Percentiles rank a stretch among this genome's conserved stretches.
Evolutionary conservation across 2,329 filamentous ascomycete species (phyloP).

Genomic region (Furcasterigmium sp.): DNA sequence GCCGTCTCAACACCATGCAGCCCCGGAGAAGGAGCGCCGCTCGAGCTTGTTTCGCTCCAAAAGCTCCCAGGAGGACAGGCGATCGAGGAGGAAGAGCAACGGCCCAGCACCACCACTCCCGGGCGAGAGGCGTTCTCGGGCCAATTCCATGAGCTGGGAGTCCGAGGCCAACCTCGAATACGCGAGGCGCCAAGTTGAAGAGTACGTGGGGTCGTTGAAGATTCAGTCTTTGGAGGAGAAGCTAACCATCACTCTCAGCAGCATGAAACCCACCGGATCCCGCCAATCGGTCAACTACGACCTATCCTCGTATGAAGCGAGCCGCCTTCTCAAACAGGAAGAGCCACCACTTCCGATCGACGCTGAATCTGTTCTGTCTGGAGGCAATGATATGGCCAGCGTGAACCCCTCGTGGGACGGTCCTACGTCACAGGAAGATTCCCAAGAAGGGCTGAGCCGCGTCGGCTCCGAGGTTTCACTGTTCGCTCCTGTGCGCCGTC

Average conservation of each 20-base stretch:
- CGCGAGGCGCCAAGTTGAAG: slow-evolving; percentile 11
- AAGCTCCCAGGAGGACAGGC: slow-evolving; percentile 9
- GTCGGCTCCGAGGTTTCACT: slow-evolving; percentile 43
- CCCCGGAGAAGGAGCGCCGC: slow-evolving; percentile 7
- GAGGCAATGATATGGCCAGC: slow-evolving; percentile 20
- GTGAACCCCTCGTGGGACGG: not conserved
- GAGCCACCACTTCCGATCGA: slow-evolving; percentile 25
- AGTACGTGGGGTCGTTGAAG: slow-evolving; percentile 1
- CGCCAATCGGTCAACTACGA: slow-evolving; percentile 38
- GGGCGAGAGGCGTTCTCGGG: slow-evolving; percentile 10
- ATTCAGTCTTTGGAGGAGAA: not conserved
- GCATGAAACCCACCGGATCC: slow-evolving; percentile 23
- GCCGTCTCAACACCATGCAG: not conserved
- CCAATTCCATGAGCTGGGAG: slow-evolving; percentile 13
- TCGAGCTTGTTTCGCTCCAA: slow-evolving; percentile 12
- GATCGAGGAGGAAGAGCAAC: slow-evolving; percentile 4
- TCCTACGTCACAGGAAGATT: not conserved
- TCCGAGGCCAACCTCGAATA: slow-evolving; percentile 12
- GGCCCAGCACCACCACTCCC: slow-evolving; percentile 4
- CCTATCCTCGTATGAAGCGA: slow-evolving; percentile 38
- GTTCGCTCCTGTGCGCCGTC: slow-evolving; percentile 41
- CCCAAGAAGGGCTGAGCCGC: slow-evolving; percentile 21
- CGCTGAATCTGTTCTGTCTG: slow-evolving; percentile 25
- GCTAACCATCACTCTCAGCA: slow-evolving; percentile 13
- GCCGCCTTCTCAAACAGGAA: slow-evolving; percentile 33